Evolutionary conservation across 2,329 filamentous ascomycete species (phyloP), one percentile per base, ranked within the genome.

Genomic region (Phyllachora maydis): DNA sequence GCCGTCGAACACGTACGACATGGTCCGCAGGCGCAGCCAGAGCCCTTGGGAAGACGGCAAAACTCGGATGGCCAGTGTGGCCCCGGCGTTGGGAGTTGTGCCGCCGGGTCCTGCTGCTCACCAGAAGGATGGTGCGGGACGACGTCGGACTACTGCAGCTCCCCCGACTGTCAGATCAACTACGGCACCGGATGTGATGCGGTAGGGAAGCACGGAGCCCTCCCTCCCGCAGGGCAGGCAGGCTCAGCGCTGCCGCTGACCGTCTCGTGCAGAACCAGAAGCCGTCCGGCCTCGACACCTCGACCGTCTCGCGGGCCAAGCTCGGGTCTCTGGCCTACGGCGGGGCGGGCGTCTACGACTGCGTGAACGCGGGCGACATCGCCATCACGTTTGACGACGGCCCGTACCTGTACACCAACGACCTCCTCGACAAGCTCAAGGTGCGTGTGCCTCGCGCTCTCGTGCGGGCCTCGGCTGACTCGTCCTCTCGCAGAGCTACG

Each of bases 301-400:
- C 53, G 3, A 46, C 43, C 2, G 41, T 70, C 21, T 38, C 52
- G 11, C 56, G 69, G 6, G 49, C 61, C 2, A 51, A 59, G 21
- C 30, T 64, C 3, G 68, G 69, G 9, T 43, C 31, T 4, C 48
- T 71, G 3, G 45, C 49, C 0, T 70, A 72, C 28, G 68, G 66
- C 11, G 52, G 59, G 16, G 50, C 42, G 8, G 57, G 59, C 14
- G 63, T 73, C 29, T 65, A 64, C 33, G 46, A 53, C 30, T 68
- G 63, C 32, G 45, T 45, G n/a, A 49, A 50, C n/a, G 49, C 56
- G 3, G 64, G 67, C 24, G 63, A 62, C 8, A 56, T 76, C 34
- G 70, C 70, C 11, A 41, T 76, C 26, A 75, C 69, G 1, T 75
- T 62, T 33, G 70, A 75, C 33, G 70, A 75, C 38, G 70, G 70